phyloP scores from a whole-genome alignment of 2,329 filamentous ascomycete species.

The Curvularia sp. region DNA sequence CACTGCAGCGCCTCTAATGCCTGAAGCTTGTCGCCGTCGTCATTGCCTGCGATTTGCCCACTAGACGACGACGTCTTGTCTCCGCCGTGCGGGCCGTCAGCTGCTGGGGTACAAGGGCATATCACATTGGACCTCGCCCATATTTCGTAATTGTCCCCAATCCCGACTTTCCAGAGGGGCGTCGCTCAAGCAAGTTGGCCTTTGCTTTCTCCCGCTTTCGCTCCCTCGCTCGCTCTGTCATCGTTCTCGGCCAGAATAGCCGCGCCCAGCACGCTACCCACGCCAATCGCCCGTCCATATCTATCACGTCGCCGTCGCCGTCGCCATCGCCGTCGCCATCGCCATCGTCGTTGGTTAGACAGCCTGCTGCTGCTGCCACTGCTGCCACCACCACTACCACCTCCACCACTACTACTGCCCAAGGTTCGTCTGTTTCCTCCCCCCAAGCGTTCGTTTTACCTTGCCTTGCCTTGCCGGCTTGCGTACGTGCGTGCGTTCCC shows the following conservation, averaged over 20 bases:
- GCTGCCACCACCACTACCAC: conserved; percentile 17
- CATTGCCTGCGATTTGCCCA: conserved; percentile 27
- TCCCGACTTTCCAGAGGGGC: conserved; percentile 8
- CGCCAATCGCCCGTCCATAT: conserved; percentile 11
- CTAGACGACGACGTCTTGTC: conserved; percentile 25
- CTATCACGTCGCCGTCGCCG: too few relatives aligned
- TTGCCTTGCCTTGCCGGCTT: conserved; percentile 9
- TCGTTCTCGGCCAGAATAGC: conserved; percentile 8
- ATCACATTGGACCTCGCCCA: conserved; percentile 26
- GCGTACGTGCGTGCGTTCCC: not conserved
- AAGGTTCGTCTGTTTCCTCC: conserved; percentile 8
- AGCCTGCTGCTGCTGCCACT: not conserved
- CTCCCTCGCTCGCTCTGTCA: conserved; percentile 2
- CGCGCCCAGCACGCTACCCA: conserved; percentile 13
- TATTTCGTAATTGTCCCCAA: conserved; percentile 21
- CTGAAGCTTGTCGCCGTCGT: conserved; percentile 23
- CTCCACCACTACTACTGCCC: not conserved
- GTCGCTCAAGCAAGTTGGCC: conserved; percentile 8
- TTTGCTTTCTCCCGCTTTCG: conserved; percentile 20
- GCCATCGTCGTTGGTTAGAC: too few relatives aligned
- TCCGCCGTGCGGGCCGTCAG: conserved; percentile 33
- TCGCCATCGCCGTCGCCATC: too few relatives aligned
- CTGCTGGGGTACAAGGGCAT: conserved; percentile 25
- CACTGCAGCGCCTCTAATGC: conserved; percentile 24
- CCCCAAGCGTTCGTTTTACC: conserved; percentile 15